Base-by-base conservation (phyloP, 2,329 filamentous ascomycete species). In the Aureobasidium sp. region DNA sequence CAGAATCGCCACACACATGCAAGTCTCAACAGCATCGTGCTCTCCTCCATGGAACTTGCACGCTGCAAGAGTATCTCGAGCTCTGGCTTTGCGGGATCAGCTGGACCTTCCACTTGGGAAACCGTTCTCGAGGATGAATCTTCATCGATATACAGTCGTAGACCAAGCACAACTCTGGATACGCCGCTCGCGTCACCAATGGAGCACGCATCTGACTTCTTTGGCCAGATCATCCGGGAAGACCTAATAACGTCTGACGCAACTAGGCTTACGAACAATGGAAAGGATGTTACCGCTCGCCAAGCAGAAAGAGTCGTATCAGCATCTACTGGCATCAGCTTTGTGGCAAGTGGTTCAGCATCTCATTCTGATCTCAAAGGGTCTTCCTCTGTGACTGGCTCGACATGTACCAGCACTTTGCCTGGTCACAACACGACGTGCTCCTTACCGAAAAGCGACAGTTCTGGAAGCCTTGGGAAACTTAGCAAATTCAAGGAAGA, bases 71-170 rank as follows among this genome's bases (percentile, higher is more conserved):
- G 63, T 3, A 57, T 53, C 7, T 67, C 67, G 13, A 66, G 63
- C 6, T 61, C 63, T 50, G 74, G 73, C 6, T 74, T 76, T 53
- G 66, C 69, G 7, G 75, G 72, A 61, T 66, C 68, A 5, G 69
- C 69, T 15, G 66, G 76, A 3, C 74, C 74, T 16, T 67, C 66
- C 16, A 68, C 63, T 52, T 76, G 75, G 74, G 75, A 73, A 4
- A 71, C 67, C 30, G 71, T 76, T 3, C 36, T 74, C 5, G 63
- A 65, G 25, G 68, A 70, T n/a, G 61, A 49, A 21, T 57, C 67
- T 2, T 77, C 75, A 0, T 78, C 76, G 0, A 67, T 76, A 21
- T 78, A 77, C 47, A 76, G 65, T 70, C 74, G 41, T 66, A 75
- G 61, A n/a, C 47, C 61, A 59, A 63, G 61, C 39, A 54, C 53